phyloP scores from a whole-genome alignment of 306 rosid genomes.

The Quercus aquifolioides region DNA sequence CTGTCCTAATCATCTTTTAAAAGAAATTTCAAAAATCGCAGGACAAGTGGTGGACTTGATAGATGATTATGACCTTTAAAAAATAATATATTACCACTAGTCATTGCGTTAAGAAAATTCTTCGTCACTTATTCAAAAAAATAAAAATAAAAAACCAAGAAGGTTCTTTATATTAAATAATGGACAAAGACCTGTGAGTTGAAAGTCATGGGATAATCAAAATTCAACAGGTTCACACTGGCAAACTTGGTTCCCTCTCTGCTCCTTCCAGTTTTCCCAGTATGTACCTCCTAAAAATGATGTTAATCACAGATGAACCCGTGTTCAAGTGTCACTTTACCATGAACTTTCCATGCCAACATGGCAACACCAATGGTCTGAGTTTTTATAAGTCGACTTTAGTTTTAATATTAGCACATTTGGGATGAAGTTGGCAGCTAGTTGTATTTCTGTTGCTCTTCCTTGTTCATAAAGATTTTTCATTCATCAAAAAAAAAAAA shows the following conservation, averaged over 20 bases:
- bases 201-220: conserved; percentile 3
- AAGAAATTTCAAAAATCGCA: not conserved
- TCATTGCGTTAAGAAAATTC: not conserved
- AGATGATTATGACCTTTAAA: not conserved
- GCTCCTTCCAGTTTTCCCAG: not conserved
- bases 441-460: too few species aligned
- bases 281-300: not conserved
- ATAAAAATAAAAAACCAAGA: not conserved
- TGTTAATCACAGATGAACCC: not conserved
- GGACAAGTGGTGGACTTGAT: not conserved
- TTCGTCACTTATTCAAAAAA: too few species aligned
- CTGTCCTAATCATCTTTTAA: not conserved
- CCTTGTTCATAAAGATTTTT: too few species aligned
- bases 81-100: not conserved
- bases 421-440: too few species aligned
- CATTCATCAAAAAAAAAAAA: too few species aligned
- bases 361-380: too few species aligned
- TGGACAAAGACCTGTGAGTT: not conserved
- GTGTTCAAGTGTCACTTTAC: not conserved
- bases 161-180: not conserved
- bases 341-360: not conserved
- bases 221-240: conserved; percentile 1
- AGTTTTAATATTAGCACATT: too few species aligned
- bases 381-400: too few species aligned
- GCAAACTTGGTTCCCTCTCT: conserved; percentile 15